A percentile compares a stretch with the other conserved stretches of the same genome.
Evolutionary conservation across 129 eudicot species (phyloP).

Genomic region (Smallanthus sonchifolius): DNA sequence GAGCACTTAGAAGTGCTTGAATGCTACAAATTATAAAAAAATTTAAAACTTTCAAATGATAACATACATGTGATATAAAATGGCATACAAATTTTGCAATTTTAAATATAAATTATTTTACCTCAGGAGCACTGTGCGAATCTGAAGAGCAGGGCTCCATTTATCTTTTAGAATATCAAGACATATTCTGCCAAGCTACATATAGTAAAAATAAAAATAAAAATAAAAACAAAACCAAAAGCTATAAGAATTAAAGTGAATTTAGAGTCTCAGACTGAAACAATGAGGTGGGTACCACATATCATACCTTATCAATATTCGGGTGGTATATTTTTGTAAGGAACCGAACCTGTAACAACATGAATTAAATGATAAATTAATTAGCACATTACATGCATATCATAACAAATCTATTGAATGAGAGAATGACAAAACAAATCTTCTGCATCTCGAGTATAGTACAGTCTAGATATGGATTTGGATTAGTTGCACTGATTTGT

Average conservation of each 20-base stretch:
- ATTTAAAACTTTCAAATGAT: neutral
- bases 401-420: neutral
- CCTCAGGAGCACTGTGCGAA: slow-evolving; percentile 90
- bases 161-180: slow-evolving; percentile 96
- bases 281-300: neutral
- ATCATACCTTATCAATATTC: slow-evolving; percentile 81
- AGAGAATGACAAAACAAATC: neutral
- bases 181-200: slow-evolving; percentile 97
- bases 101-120: slow-evolving; percentile 10
- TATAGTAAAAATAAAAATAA: neutral
- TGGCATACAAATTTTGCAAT: neutral
- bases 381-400: neutral
- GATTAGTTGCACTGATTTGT: neutral
- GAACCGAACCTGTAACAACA: slow-evolving; percentile 76
- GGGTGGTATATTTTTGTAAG: slow-evolving; percentile 96
- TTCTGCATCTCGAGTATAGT: neutral
- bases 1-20: slow-evolving; percentile 98
- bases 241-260: slow-evolving; percentile 1
- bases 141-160: slow-evolving; percentile 99
- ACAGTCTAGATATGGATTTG: neutral
- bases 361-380: neutral
- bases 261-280: neutral
- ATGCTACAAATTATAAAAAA: slow-evolving; percentile 39
- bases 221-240: neutral
- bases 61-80: neutral